These are phyloP conservation scores for Ustilaginoidea virens DNA, from an alignment of 2,329 filamentous ascomycete genomes.

Conservation along the genomic window DNA sequence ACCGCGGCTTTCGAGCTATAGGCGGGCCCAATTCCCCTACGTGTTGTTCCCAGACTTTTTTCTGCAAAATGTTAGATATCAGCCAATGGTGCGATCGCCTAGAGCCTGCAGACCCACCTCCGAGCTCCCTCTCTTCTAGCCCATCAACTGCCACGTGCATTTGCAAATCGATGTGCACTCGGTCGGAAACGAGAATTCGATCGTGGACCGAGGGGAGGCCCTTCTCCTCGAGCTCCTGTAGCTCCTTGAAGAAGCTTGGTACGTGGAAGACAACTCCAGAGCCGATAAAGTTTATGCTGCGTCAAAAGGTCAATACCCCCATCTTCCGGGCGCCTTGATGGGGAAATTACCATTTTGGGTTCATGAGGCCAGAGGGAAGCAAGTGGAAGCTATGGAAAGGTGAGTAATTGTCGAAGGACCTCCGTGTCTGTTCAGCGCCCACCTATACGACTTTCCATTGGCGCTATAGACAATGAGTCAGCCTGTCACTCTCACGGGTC, in stretches of 20 bases:
- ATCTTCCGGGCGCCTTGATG: constrained; percentile 1
- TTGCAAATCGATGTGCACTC: constrained; percentile 48
- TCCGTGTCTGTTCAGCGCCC: constrained; percentile 7
- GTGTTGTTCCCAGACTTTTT: constrained; percentile 1
- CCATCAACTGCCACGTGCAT: constrained; percentile 54
- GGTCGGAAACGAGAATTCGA: constrained; percentile 46
- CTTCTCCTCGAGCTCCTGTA: constrained; percentile 21
- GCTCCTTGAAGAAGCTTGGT: constrained; percentile 25
- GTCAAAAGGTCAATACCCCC: constrained; percentile 3
- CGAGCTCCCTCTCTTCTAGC: constrained; percentile 41
- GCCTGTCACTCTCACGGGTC: constrained; percentile 1
- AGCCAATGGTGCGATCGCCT: not conserved
- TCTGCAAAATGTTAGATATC: constrained; percentile 1
- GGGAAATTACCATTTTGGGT: constrained; percentile 33
- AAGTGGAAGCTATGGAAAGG: constrained; percentile 37
- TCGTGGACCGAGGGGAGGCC: constrained; percentile 13
- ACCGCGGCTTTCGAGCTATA: constrained; percentile 9
- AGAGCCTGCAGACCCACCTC: constrained; percentile 13
- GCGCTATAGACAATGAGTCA: constrained; percentile 8
- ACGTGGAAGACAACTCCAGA: constrained; percentile 51
- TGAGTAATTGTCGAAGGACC: not conserved
- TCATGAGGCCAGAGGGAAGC: constrained; percentile 55
- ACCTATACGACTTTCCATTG: constrained; percentile 22
- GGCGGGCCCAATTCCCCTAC: constrained; percentile 7
- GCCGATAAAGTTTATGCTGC: constrained; percentile 54